Conservation (phyloP, 2,329 filamentous ascomycete species). For the Helicocarpus griseus region DNA sequence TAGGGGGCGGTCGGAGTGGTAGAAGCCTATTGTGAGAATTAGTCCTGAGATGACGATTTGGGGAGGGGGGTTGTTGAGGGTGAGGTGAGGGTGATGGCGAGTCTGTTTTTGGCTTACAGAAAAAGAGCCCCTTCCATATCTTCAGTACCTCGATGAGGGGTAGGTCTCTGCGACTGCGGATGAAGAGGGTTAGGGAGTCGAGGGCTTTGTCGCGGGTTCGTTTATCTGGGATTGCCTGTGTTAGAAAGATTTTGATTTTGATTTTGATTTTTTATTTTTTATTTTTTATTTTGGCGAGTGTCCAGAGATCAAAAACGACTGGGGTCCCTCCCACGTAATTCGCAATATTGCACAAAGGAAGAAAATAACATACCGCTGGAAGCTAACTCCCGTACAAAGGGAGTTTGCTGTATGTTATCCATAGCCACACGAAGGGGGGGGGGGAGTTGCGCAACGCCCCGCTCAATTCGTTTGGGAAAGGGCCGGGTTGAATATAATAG, state of each 20-base stretch:
- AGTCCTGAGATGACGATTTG: neutral
- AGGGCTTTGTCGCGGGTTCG: slow-evolving; percentile 69
- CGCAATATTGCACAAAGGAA: neutral
- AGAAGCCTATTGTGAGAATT: slow-evolving; percentile 48
- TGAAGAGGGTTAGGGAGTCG: slow-evolving; percentile 65
- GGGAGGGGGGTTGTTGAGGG: slow-evolving; percentile 78
- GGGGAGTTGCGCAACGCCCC: no score
- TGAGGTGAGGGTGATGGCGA: slow-evolving; percentile 49
- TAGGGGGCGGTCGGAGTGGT: slow-evolving; percentile 85
- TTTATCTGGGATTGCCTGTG: no score
- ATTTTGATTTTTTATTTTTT: neutral
- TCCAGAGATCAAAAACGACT: no score
- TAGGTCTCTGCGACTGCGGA: slow-evolving; percentile 55
- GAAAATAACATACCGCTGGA: slow-evolving; percentile 61
- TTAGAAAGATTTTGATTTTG: no score
- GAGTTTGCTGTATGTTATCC: slow-evolving; percentile 39
- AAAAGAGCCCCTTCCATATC: slow-evolving; percentile 92
- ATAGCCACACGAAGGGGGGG: neutral
- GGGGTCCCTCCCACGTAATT: no score
- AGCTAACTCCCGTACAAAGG: slow-evolving; percentile 74
- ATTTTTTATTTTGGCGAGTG: no score
- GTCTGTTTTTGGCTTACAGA: slow-evolving; percentile 42
- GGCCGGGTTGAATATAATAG: no score
- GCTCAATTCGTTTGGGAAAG: no score
- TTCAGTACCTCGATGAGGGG: slow-evolving; percentile 65